Base-by-base conservation (phyloP, 306 rosid genomes). In the Myrica gale region DNA sequence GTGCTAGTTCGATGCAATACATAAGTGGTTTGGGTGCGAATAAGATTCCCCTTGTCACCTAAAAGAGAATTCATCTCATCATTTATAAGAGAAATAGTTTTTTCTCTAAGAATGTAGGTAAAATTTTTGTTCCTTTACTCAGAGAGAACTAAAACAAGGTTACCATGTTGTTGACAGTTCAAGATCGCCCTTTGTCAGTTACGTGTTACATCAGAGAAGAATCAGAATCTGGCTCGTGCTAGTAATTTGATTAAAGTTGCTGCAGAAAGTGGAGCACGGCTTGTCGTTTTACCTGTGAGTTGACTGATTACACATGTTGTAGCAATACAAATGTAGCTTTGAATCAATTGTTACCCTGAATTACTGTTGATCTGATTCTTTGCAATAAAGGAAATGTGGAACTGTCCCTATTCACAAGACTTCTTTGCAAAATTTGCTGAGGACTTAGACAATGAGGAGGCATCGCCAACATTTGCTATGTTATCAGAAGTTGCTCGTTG, bases 251-350 rank as follows among this genome's bases (percentile, higher is more conserved):
- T 81, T 32, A 23, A 43, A 56, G 20, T 9, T 48, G 51, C 81
- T 9, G 78, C 23, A 4, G 39, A 81, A 46, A 50, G 13, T 1
- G 79, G 78, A 13, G 68, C 75, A 42, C 67, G 17, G 56, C 78
- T 81, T 45, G 45, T 81, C 41, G 74, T 67, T 81, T 43, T 81
- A 76, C 85, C 81, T 9, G 85, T 81, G 65, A 81, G 81, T 69
- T 66, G 54, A 54, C 68, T 63, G 46, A 4, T 21, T n/a, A 12
- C 20, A 3, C 42, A 41, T 56, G 32, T 47, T 37, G 76, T 13
- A 37, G 6, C 56, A 60, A 60, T 60, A 0, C 9, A 32, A 9
- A 75, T 21, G 62, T 16, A 21, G 79, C 32, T 53, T 66, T 43
- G 55, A 60, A 12, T 44, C 23, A 79, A 73, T n/a, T 45, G 79